Evolutionary conservation across 352 stramenopile genomes (phyloP).

Genomic region (Lagenidium sp.): DNA sequence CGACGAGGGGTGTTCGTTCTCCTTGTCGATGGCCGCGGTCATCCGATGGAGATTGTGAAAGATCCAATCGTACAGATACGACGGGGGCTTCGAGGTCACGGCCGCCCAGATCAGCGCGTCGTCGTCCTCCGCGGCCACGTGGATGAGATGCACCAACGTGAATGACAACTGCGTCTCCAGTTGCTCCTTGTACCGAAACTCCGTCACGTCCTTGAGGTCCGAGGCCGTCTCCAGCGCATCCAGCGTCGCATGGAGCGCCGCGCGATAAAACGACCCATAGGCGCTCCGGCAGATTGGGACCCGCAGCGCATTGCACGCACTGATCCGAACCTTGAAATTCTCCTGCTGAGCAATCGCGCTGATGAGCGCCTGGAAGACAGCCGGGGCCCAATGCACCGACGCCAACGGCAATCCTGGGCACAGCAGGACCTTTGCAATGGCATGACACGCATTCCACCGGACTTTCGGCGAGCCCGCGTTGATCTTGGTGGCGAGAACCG

Average conservation of each 20-base stretch:
- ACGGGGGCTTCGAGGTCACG: constrained; percentile 49
- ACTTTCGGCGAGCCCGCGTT: constrained; percentile 77
- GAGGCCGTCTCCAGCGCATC: constrained; percentile 80
- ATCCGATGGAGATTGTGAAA: constrained; percentile 85
- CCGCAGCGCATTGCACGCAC: constrained; percentile 62
- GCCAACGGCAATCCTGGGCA: constrained; percentile 70
- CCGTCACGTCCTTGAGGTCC: constrained; percentile 78
- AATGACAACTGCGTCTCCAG: constrained; percentile 83
- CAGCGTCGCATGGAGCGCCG: constrained; percentile 45
- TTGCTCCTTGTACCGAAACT: constrained; percentile 89
- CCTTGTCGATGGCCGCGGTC: constrained; percentile 51
- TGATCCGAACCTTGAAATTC: constrained; percentile 88
- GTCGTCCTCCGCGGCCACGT: constrained; percentile 65
- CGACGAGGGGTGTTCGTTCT: constrained; percentile 17
- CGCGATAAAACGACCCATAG: constrained; percentile 68
- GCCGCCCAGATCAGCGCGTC: constrained; percentile 57
- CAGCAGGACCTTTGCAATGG: constrained; percentile 80
- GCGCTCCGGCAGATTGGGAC: constrained; percentile 55
- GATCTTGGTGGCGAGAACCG: constrained; percentile 60
- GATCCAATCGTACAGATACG: constrained; percentile 85
- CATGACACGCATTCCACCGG: constrained; percentile 82
- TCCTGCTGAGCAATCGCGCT: constrained; percentile 77
- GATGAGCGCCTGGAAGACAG: constrained; percentile 68
- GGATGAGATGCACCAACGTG: constrained; percentile 74
- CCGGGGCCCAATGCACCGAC: constrained; percentile 64